Evolutionary conservation across 108 stramenopile species (phyloP).

Genomic region (Nannochloropsis granulata): DNA sequence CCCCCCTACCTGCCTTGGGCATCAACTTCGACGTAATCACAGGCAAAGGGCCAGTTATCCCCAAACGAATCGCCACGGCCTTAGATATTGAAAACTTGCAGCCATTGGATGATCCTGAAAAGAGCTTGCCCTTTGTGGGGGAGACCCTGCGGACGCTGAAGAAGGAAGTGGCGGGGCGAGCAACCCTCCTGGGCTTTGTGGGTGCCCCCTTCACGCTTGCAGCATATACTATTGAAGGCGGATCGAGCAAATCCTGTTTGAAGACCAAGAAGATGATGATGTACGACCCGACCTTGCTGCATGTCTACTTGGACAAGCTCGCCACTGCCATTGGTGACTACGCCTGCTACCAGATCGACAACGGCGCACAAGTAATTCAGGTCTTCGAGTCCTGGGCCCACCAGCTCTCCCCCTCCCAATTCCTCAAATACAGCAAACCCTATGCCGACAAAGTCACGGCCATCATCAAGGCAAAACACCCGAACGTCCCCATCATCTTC

Average conservation of each 20-base stretch:
- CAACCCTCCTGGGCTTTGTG: conserved; percentile 90
- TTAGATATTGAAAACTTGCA: neutral
- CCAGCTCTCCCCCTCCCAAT: conserved; percentile 63
- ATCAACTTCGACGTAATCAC: conserved; percentile 89
- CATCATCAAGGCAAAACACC: conserved; percentile 66
- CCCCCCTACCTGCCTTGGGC: conserved; percentile 79
- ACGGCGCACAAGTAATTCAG: conserved; percentile 82
- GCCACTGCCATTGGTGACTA: conserved; percentile 75
- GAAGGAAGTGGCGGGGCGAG: conserved; percentile 58
- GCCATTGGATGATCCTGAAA: conserved; percentile 27
- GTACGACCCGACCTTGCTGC: conserved; percentile 56
- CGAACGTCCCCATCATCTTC: conserved; percentile 85
- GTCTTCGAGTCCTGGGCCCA: conserved; percentile 97
- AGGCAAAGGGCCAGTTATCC: conserved; percentile 81
- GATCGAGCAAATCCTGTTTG: conserved; percentile 64
- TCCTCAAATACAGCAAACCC: conserved; percentile 75
- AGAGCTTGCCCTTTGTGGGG: conserved; percentile 70
- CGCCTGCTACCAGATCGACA: conserved; percentile 82
- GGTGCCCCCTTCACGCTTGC: conserved; percentile 95
- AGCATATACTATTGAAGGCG: conserved; percentile 90
- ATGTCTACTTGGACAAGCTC: conserved; percentile 62
- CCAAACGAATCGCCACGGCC: conserved; percentile 9
- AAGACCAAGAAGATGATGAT: conserved; percentile 75
- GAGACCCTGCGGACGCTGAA: conserved; percentile 57
- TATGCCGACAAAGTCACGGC: conserved; percentile 78